Evolutionary conservation across 2,329 filamentous ascomycete genomes (phyloP).

Genomic region (Sodiomyces alkalinus): DNA sequence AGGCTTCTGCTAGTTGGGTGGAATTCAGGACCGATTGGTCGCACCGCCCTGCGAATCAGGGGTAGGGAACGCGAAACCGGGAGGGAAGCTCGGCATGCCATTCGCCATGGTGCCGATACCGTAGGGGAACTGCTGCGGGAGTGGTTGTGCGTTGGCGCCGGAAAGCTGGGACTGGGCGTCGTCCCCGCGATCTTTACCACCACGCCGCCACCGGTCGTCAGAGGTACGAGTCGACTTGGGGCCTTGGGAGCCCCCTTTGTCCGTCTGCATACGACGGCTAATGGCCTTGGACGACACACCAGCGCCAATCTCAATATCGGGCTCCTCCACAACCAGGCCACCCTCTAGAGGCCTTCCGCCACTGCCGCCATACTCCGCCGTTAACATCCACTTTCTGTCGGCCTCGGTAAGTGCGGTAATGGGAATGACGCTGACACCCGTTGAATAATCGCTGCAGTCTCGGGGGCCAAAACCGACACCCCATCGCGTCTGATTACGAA

Average conservation of each 20-base stretch:
- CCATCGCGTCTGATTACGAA: conserved; percentile 61
- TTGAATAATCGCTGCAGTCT: conserved; percentile 92
- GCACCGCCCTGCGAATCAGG: no score
- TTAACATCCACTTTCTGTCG: conserved; percentile 94
- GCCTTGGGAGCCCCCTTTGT: conserved; percentile 48
- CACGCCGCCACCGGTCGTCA: conserved; percentile 18
- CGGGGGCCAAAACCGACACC: conserved; percentile 93
- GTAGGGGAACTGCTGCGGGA: conserved; percentile 19
- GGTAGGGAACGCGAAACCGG: conserved; percentile 23
- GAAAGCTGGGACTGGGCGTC: conserved; percentile 11
- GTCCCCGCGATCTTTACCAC: conserved; percentile 10
- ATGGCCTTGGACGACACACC: conserved; percentile 91
- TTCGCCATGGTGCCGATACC: conserved; percentile 24
- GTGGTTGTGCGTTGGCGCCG: conserved; percentile 9
- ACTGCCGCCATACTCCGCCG: conserved; percentile 82
- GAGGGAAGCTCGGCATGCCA: conserved; percentile 26
- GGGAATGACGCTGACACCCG: conserved; percentile 83
- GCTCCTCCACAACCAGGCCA: conserved; percentile 87
- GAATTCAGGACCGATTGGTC: no score
- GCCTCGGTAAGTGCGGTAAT: conserved; percentile 88
- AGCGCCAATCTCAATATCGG: conserved; percentile 95
- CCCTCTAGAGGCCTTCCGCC: conserved; percentile 67
- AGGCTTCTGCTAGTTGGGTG: no score
- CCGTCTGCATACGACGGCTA: conserved; percentile 53
- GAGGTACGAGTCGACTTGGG: conserved; percentile 43